These are phyloP conservation scores for Aspergillus fischeri DNA, from an alignment of 2,329 filamentous ascomycete genomes.

Conservation along the genomic window DNA sequence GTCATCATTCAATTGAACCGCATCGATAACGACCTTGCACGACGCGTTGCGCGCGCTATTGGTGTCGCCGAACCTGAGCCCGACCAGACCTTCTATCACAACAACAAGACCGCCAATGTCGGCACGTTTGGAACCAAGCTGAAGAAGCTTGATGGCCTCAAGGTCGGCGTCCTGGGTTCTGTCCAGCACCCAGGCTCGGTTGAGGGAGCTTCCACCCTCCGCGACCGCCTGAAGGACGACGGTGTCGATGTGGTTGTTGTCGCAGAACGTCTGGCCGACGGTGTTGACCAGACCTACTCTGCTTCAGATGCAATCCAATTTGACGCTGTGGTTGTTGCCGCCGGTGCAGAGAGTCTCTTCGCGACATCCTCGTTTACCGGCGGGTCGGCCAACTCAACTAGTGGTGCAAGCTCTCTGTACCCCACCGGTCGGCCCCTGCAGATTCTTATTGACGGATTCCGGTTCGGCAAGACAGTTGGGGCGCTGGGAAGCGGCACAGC, in stretches of 20 bases:
- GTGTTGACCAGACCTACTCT: slow-evolving; percentile 62
- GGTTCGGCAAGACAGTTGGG: slow-evolving; percentile 67
- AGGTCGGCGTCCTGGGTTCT: slow-evolving; percentile 59
- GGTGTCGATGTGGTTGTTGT: slow-evolving; percentile 59
- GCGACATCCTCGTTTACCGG: slow-evolving; percentile 17
- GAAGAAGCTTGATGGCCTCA: slow-evolving; percentile 58
- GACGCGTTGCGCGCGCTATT: slow-evolving; percentile 60
- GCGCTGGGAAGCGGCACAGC: slow-evolving; percentile 49
- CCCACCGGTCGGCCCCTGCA: slow-evolving; percentile 60
- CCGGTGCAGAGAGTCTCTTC: slow-evolving; percentile 55
- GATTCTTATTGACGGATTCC: slow-evolving; percentile 60
- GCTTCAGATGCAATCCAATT: slow-evolving; percentile 52
- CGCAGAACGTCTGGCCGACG: slow-evolving; percentile 52
- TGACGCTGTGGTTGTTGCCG: slow-evolving; percentile 53
- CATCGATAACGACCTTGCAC: slow-evolving; percentile 63
- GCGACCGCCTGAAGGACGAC: slow-evolving; percentile 30
- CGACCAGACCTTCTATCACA: slow-evolving; percentile 63
- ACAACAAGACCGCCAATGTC: slow-evolving; percentile 61
- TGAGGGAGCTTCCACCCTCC: slow-evolving; percentile 49
- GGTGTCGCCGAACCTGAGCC: slow-evolving; percentile 55
- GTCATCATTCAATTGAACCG: slow-evolving; percentile 66
- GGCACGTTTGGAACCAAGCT: slow-evolving; percentile 58
- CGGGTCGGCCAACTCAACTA: slow-evolving; percentile 20
- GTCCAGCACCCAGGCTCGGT: slow-evolving; percentile 43
- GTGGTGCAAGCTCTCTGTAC: slow-evolving; percentile 55